Conservation (phyloP, 371 early-diverging fungal genomes). For the Rhizopus stolonifer region DNA sequence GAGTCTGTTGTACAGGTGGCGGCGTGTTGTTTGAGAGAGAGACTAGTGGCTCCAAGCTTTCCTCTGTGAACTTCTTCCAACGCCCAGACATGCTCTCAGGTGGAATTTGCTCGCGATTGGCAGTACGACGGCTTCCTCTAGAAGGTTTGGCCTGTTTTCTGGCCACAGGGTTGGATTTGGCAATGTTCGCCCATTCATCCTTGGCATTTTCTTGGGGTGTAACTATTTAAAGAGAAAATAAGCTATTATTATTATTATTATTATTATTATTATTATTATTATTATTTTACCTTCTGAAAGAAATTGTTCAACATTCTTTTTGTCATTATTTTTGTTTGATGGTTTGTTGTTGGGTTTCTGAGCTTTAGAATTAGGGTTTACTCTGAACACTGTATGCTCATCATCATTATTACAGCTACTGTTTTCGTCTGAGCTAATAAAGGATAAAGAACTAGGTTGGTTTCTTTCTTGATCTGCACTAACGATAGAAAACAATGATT, state of each 20-base stretch:
- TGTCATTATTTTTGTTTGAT: background rate
- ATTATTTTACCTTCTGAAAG: background rate
- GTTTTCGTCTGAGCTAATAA: constrained; percentile 13
- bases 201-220: background rate
- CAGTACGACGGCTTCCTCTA: background rate
- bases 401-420: constrained; percentile 5
- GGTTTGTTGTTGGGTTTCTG: background rate
- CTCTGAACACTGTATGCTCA: constrained; percentile 3
- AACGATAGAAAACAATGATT: background rate
- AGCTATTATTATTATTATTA: background rate
- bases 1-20: background rate
- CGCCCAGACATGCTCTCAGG: background rate
- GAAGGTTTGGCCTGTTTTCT: background rate
- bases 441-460: background rate
- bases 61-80: background rate
- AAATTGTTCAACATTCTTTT: background rate
- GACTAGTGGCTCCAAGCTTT: background rate
- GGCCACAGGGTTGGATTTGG: background rate
- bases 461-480: background rate
- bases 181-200: background rate
- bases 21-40: background rate
- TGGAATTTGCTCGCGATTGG: background rate
- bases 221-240: background rate
- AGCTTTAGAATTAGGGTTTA: background rate
- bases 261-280: background rate